Base-by-base conservation (phyloP, 345 rosid species). In the Dimocarpus longan region DNA sequence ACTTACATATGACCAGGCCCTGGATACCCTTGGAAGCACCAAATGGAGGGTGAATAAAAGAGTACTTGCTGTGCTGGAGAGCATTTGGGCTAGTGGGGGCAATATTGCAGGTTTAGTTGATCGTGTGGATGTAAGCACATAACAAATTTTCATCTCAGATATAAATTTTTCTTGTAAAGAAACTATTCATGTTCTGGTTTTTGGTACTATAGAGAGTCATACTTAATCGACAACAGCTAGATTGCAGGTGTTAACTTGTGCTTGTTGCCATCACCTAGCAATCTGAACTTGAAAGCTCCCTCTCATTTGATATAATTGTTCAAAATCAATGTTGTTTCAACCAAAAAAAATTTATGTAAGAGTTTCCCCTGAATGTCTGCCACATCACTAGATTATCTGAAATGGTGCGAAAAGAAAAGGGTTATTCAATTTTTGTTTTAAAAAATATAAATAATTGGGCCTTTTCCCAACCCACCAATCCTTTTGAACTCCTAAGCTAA, bases 11-110 rank as follows among this genome's bases (percentile, higher is more conserved):
- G 75, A 81, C 66, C 81, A 94, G 99, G 99, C 99, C 68, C 83
- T 97, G 86, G 93, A 97, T 90, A 94, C 94, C 3, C 95, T 97
- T 76, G 99, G 99, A 83, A 90, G 83, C 85, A 91, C 98, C 76
- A 94, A 94, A 80, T 97, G 99, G 99, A 91, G 97, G 85, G 86
- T 97, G 50, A 97, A 97, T 83, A 88, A 76, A 80, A 88, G 82
- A 83, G 88, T 94, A 48, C 91, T 97, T 86, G 80, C 81, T 77
- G 96, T 92, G 64, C 84, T 93, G 80, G 98, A 97, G 81, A 89
- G 81, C 81, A 86, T 97, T 73, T 97, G 99, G 99, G 95, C 88
- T 74, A 82, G 85, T 73, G 98, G 99, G 73, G 99, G 98, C 86
- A 80, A 83, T 81, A 76, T 91, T 80, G 97, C 91, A 19, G 98